Evolutionary conservation across 176 grass and related monocot genomes (phyloP).

Genomic region (Alloteropsis semialata): DNA sequence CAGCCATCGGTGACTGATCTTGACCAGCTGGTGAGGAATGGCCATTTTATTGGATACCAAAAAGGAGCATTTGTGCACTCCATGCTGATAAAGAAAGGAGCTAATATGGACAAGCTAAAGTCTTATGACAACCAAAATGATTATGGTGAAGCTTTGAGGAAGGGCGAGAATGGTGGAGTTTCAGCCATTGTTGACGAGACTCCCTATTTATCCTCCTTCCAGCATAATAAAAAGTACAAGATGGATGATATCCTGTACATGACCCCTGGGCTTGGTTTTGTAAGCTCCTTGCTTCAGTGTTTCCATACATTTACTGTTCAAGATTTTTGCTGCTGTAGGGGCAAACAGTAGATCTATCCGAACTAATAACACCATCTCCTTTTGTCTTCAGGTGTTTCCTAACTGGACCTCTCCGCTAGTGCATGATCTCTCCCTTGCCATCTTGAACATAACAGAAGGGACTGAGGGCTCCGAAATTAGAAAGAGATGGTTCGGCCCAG

Average conservation of each 20-base stretch:
- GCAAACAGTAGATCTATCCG: no score
- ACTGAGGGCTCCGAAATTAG: conserved; percentile 1
- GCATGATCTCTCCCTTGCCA: conserved; percentile 43
- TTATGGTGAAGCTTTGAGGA: conserved; percentile 50
- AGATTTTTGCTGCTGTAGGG: no score
- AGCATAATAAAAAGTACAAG: conserved; percentile 22
- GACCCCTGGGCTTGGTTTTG: conserved; percentile 64
- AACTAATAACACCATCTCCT: neutral
- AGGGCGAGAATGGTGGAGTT: conserved; percentile 51
- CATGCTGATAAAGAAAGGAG: conserved; percentile 21
- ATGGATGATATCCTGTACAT: conserved; percentile 44
- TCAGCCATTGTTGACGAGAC: conserved; percentile 64
- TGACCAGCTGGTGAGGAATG: conserved; percentile 28
- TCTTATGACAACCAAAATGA: conserved; percentile 19
- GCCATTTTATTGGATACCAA: conserved; percentile 47
- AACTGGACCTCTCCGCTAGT: conserved; percentile 24
- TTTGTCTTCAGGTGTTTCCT: conserved; percentile 46
- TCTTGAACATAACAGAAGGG: conserved; percentile 39
- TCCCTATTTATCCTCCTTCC: conserved; percentile 45
- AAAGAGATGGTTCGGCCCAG: conserved; percentile 32
- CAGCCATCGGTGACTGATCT: conserved; percentile 46
- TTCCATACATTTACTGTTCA: neutral
- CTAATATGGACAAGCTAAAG: conserved; percentile 19
- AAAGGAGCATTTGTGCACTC: conserved; percentile 18
- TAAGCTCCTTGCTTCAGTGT: conserved; percentile 30